phyloP scores from a whole-genome alignment of 2,329 filamentous ascomycete genomes.

The Colletotrichum zoysiae region DNA sequence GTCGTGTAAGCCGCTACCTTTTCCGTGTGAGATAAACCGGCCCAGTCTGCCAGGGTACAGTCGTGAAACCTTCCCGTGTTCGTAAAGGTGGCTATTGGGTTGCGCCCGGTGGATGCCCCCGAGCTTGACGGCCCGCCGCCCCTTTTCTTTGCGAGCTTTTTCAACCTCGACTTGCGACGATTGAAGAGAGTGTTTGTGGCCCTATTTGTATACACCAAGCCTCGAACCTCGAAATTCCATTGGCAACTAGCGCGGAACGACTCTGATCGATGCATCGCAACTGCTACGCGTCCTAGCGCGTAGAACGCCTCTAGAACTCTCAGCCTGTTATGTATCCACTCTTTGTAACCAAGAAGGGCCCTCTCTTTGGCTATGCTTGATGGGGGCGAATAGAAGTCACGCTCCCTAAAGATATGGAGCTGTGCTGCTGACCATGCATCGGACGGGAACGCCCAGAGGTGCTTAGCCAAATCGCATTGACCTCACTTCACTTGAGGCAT shows the following conservation, averaged over 20 bases:
- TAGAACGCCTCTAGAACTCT: not conserved
- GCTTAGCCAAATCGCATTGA: not conserved
- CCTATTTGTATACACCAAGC: not conserved
- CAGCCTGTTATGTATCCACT: not conserved
- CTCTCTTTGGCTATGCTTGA: not conserved
- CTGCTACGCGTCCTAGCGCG: not conserved
- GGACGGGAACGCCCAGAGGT: not conserved
- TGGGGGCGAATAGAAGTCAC: not conserved
- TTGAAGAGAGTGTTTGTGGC: not conserved
- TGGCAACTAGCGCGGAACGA: not conserved
- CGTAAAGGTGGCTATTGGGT: not conserved
- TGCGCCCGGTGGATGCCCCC: not conserved
- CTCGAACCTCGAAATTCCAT: not conserved
- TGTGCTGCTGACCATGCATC: not conserved
- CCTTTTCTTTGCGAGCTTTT: too few relatives aligned
- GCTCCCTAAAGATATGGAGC: not conserved
- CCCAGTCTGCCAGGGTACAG: not conserved
- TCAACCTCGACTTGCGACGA: too few relatives aligned
- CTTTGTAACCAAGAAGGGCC: not conserved
- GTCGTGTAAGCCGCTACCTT: not conserved
- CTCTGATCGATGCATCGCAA: not conserved
- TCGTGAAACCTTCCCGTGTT: not conserved
- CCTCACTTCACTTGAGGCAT: not conserved
- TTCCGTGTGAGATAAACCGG: not conserved
- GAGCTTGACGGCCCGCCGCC: not conserved